Conservation (phyloP, 768 basidiomycete species). For the Multifurca ochricompacta region DNA sequence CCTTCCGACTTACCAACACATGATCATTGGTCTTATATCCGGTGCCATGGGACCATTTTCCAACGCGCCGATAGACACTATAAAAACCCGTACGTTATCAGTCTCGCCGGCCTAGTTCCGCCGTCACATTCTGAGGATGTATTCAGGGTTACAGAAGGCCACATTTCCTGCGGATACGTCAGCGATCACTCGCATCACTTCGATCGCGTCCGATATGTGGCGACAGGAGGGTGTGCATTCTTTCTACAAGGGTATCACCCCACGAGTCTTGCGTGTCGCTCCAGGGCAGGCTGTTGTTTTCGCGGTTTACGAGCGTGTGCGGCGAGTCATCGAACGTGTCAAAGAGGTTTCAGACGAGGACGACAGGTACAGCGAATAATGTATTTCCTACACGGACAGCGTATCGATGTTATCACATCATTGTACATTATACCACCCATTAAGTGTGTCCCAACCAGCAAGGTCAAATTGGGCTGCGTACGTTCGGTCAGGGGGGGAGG, state of each 20-base stretch:
- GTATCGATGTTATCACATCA: neutral
- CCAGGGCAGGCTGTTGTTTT: constrained; percentile 97
- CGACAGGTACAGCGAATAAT: constrained; percentile 58
- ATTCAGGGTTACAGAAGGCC: constrained; percentile 75
- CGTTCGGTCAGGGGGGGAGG: too few species aligned
- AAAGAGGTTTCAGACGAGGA: constrained; percentile 45
- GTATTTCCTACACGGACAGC: neutral
- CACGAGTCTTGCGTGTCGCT: constrained; percentile 90
- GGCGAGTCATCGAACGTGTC: constrained; percentile 62
- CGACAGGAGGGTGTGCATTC: constrained; percentile 76
- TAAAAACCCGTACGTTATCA: constrained; percentile 75
- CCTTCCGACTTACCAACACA: constrained; percentile 92
- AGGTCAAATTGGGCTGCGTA: too few species aligned
- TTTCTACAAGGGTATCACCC: constrained; percentile 99
- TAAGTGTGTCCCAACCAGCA: too few species aligned
- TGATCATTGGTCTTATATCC: constrained; percentile 89
- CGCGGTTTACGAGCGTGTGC: constrained; percentile 91
- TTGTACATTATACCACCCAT: neutral
- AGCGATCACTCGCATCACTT: constrained; percentile 69
- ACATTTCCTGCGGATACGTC: constrained; percentile 64
- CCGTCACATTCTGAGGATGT: neutral
- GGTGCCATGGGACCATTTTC: constrained; percentile 99
- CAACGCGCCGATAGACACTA: constrained; percentile 92
- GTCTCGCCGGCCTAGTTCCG: neutral
- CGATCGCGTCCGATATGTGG: constrained; percentile 92